Conservation (phyloP, 2,329 filamentous ascomycete species). For the Sphaerulina populicola region DNA sequence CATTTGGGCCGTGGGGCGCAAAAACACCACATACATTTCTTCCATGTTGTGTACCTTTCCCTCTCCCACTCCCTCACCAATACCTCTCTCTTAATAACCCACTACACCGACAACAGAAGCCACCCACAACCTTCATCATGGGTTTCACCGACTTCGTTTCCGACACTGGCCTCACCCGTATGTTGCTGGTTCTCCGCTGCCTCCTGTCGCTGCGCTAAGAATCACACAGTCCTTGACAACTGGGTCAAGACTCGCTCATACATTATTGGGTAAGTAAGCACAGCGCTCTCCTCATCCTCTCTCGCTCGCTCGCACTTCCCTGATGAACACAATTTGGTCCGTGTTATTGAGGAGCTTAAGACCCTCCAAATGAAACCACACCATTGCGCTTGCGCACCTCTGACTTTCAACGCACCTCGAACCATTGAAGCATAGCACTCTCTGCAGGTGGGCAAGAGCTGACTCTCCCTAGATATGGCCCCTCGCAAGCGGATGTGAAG, state of each 20-base stretch:
- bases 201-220: constrained; percentile 13
- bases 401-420: constrained; percentile 42
- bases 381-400: constrained; percentile 69
- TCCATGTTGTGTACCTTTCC: background rate
- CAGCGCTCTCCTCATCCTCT: constrained; percentile 15
- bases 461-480: constrained; percentile 47
- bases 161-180: constrained; percentile 57
- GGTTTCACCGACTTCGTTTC: constrained; percentile 61
- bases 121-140: constrained; percentile 43
- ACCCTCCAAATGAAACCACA: constrained; percentile 74
- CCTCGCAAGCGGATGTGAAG: constrained; percentile 92
- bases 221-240: constrained; percentile 55
- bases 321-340: constrained; percentile 88
- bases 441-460: constrained; percentile 9
- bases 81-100: too few species aligned
- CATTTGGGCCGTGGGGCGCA: background rate
- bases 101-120: background rate
- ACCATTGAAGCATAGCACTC: constrained; percentile 19
- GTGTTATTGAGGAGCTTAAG: constrained; percentile 94
- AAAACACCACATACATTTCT: background rate
- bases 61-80: background rate
- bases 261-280: constrained; percentile 64
- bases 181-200: constrained; percentile 27
- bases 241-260: constrained; percentile 70
- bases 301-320: constrained; percentile 33